phyloP scores from a whole-genome alignment of 2,329 filamentous ascomycete species.

The Lachnellula willkommii region DNA sequence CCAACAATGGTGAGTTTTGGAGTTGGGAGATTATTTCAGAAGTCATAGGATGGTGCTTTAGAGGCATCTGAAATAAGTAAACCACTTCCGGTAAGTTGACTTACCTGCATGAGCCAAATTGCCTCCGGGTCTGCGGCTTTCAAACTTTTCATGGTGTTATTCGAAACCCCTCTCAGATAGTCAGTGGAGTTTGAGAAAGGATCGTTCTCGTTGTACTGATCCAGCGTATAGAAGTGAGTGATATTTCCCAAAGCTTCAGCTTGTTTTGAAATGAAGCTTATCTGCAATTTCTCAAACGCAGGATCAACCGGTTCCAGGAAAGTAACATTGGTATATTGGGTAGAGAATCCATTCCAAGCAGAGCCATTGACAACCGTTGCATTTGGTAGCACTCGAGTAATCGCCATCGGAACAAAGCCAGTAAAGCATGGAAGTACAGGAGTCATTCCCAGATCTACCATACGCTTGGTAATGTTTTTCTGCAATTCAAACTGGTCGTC shows the following conservation, averaged over 20 bases:
- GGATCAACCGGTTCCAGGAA: conserved; percentile 44
- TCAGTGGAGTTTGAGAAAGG: conserved; percentile 41
- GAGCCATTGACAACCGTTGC: conserved; percentile 40
- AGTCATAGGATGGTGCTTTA: too few relatives aligned
- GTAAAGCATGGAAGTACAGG: conserved; percentile 47
- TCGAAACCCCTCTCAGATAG: conserved; percentile 39
- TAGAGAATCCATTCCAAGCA: conserved; percentile 39
- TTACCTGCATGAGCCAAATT: conserved; percentile 41
- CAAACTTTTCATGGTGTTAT: conserved; percentile 41
- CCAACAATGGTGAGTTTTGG: too few relatives aligned
- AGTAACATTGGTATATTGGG: conserved; percentile 40
- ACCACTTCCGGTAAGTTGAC: too few relatives aligned
- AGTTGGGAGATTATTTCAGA: too few relatives aligned
- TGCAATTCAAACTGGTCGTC: conserved; percentile 43
- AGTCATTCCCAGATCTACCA: conserved; percentile 49
- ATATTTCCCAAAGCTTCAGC: conserved; percentile 43
- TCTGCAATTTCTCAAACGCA: conserved; percentile 39
- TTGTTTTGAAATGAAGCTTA: conserved; percentile 43
- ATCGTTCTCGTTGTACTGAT: conserved; percentile 49
- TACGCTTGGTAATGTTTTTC: conserved; percentile 43
- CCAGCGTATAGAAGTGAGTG: conserved; percentile 44
- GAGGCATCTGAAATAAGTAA: too few relatives aligned
- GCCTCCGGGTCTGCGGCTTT: conserved; percentile 44
- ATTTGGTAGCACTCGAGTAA: conserved; percentile 38
- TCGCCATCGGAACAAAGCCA: conserved; percentile 42